Conservation (phyloP, 2,329 filamentous ascomycete species). For the Huntiella moniliformis region DNA sequence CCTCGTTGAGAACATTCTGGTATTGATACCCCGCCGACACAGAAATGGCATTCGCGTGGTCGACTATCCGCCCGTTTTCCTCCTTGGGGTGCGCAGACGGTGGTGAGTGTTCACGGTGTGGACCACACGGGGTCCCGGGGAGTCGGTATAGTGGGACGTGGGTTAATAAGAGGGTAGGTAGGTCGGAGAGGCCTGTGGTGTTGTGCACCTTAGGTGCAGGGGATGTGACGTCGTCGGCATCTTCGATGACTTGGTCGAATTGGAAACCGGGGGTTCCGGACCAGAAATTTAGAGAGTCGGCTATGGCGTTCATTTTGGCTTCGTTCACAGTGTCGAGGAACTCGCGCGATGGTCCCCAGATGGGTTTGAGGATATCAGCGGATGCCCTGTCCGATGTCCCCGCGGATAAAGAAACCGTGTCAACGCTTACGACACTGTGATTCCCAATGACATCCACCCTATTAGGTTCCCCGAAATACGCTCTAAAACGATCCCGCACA, state of each 20-base stretch:
- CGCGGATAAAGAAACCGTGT: constrained; percentile 74
- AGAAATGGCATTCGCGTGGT: constrained; percentile 60
- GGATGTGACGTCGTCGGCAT: background rate
- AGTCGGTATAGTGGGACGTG: constrained; percentile 80
- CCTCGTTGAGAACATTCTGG: constrained; percentile 72
- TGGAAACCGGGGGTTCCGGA: constrained; percentile 32
- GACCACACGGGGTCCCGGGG: constrained; percentile 72
- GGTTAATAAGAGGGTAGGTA: constrained; percentile 76
- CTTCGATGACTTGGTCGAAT: constrained; percentile 19
- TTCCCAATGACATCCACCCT: constrained; percentile 82
- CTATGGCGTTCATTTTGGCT: constrained; percentile 47
- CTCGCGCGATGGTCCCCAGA: constrained; percentile 58
- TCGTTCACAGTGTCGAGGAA: constrained; percentile 53
- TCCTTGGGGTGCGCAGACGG: constrained; percentile 36
- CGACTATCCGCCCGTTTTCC: constrained; percentile 18
- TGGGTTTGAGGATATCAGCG: constrained; percentile 33
- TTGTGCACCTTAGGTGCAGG: background rate
- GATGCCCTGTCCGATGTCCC: constrained; percentile 32
- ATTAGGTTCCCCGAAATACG: constrained; percentile 83
- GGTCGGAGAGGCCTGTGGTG: constrained; percentile 36
- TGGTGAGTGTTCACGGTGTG: constrained; percentile 65
- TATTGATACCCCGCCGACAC: constrained; percentile 80
- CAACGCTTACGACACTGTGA: constrained; percentile 84
- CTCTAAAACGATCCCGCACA: constrained; percentile 66
- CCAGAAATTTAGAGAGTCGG: constrained; percentile 47